phyloP scores from a whole-genome alignment of 2,329 filamentous ascomycete species.

The Fusarium temperatum region DNA sequence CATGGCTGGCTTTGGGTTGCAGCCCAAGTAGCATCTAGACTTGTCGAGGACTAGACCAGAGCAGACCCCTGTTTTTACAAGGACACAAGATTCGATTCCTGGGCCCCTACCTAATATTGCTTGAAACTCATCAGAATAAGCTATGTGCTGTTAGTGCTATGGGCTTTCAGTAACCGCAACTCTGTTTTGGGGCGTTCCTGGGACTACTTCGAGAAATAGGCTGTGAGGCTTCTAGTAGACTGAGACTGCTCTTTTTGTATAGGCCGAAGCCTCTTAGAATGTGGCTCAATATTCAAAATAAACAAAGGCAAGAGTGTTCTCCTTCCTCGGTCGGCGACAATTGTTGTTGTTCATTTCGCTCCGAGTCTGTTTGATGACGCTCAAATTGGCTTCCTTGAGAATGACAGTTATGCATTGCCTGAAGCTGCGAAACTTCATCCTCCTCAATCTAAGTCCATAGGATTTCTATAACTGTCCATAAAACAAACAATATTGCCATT shows the following conservation, averaged over 20 bases:
- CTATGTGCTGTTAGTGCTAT: constrained; percentile 6
- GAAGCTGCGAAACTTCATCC: constrained; percentile 33
- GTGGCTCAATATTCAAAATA: neutral
- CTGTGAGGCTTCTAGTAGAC: neutral
- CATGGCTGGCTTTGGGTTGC: constrained; percentile 4
- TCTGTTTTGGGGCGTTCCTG: constrained; percentile 23
- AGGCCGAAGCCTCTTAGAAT: neutral
- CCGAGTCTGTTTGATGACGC: neutral
- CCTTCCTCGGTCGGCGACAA: neutral
- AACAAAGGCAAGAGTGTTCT: neutral
- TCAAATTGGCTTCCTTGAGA: neutral
- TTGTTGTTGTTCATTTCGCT: neutral
- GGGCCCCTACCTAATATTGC: neutral
- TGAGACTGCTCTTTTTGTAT: neutral
- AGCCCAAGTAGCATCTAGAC: neutral
- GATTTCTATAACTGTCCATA: constrained; percentile 31
- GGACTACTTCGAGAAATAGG: neutral
- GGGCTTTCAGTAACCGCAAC: constrained; percentile 18
- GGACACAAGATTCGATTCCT: constrained; percentile 4
- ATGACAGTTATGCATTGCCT: constrained; percentile 16
- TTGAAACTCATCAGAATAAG: neutral
- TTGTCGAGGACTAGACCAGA: neutral
- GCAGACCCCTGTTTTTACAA: neutral
- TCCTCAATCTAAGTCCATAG: constrained; percentile 20
- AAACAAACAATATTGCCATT: constrained; percentile 11